Evolutionary conservation across 805 yeast species (phyloP), one percentile per base, ranked within the genome.

Genomic region (Yarrowia porcina): DNA sequence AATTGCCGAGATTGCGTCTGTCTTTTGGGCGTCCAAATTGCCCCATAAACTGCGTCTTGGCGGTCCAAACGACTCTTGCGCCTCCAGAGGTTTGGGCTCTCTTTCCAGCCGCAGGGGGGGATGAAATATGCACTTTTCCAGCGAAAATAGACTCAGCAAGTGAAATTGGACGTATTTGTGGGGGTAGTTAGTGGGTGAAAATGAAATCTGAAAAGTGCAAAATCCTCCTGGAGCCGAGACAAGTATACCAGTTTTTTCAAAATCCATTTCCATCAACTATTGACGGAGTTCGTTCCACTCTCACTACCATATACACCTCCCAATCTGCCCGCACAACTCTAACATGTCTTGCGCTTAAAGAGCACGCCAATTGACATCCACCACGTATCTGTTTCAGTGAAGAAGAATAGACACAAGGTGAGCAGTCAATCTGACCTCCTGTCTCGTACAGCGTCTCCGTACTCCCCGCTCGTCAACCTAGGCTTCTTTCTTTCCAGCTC

Each of bases 101-200:
- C 59, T 52, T 52, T 36, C 59, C 42, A 52, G 59, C 59, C 59
- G 59, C 59, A 52, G 59, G 59, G 59, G 59, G 17, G 42, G 59
- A 17, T n/a, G 59, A 36, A 52, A 36, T 52, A 52, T 52, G 59
- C 59, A 36, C 17, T 25, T 23, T 17, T n/a, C 17, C 33, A 17
- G 21, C 17, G 44, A 25, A 33, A 32, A 32, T 52, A 36, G 44
- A 33, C 59, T 52, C n/a, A 36, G 59, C 44, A 52, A 52, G 20
- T 10, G n/a, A 32, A 20, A 20, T 20, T 20, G 36, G 7, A 13
- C 5, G 13, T 17, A 15, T n/a, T 1, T 9, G 10, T 1, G 4
- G n/a, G 21, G 23, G 35, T 10, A 3, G 11, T 28, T 18, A n/a
- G 20, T 1, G 8, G 35, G 1, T 2, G 11, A 10, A 25, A 9